Evolutionary conservation across 1,284 basidiomycete species (phyloP), one percentile per base, ranked within the genome.

Genomic region (Neolentinus lepideus): DNA sequence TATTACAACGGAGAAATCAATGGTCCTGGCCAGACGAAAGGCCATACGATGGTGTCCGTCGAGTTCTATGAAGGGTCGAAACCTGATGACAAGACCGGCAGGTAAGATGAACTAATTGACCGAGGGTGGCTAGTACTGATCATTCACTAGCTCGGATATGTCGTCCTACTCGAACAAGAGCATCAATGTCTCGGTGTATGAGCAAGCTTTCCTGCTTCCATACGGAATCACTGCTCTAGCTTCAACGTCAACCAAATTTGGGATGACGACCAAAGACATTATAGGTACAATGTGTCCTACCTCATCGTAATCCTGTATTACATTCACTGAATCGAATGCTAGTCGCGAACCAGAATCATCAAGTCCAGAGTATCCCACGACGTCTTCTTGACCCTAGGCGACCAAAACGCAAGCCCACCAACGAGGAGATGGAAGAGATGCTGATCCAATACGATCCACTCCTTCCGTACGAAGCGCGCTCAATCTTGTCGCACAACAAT

Each of bases 241-340:
- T 0, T 81, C 86, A 12, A 96, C 94, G 0, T 80, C 78, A 14
- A 95, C 92, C 1, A 91, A 88, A 67, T 92, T 87, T 61, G 96
- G 96, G 1, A 93, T 98, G 56, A 83, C 92, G 0, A 80, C 80
- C 51, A 94, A 92, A 68, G 91, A 96, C 63, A 72, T 98, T 26
- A 81, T 98, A 52, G 80, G 92, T 92, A 58, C 26, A 83, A 75
- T 21, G 31, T 48, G 12, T n/a, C 11, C 21, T 21, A 19, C 22
- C 3, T 25, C 52, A 4, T 45, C 19, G 38, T 31, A 14, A 26
- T 10, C n/a, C 14, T 50, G 56, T 50, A 36, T 9, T 31, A 38
- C 25, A 33, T 51, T 59, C 1, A 56, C 38, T 9, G 24, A n/a
- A 35, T 25, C 19, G 12, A 51, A 47, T 29, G 52, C 24, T 22